A percentile compares a stretch with the other conserved stretches of the same genome.
phyloP scores from a whole-genome alignment of 768 basidiomycete species.

The Fibroporia radiculosa region DNA sequence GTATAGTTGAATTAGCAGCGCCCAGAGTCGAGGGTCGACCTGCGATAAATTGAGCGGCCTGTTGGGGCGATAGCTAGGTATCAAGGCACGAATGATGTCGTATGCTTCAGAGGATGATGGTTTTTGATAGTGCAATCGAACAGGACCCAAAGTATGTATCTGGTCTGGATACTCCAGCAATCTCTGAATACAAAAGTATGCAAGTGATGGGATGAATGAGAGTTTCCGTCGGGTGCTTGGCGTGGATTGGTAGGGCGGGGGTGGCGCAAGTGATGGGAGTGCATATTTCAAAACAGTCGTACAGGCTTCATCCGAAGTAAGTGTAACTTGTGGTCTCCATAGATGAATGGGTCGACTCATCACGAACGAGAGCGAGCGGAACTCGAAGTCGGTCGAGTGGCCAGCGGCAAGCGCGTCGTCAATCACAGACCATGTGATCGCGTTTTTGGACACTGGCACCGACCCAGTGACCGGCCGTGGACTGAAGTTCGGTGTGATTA shows the following conservation, averaged over 20 bases:
- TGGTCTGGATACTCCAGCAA: constrained; percentile 40
- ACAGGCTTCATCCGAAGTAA: constrained; percentile 20
- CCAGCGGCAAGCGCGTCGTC: too few relatives aligned
- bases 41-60: constrained; percentile 9
- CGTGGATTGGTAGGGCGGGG: constrained; percentile 8
- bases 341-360: constrained; percentile 16
- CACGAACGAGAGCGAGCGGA: background rate
- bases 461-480: too few relatives aligned
- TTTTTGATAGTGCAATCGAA: constrained; percentile 30
- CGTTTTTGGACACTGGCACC: too few relatives aligned
- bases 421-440: background rate
- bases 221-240: background rate
- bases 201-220: constrained; percentile 42
- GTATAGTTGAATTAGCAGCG: constrained; percentile 51
- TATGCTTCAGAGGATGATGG: constrained; percentile 16
- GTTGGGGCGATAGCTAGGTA: constrained; percentile 22
- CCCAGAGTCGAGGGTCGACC: constrained; percentile 58
- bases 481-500: too few relatives aligned
- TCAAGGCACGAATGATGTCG: constrained; percentile 33
- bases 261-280: constrained; percentile 11
- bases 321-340: constrained; percentile 9
- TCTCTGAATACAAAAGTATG: constrained; percentile 39
- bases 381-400: too few relatives aligned
- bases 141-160: constrained; percentile 27
- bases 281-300: constrained; percentile 19